Conservation (phyloP, 768 basidiomycete genomes). For the Boletellus ananiceps region DNA sequence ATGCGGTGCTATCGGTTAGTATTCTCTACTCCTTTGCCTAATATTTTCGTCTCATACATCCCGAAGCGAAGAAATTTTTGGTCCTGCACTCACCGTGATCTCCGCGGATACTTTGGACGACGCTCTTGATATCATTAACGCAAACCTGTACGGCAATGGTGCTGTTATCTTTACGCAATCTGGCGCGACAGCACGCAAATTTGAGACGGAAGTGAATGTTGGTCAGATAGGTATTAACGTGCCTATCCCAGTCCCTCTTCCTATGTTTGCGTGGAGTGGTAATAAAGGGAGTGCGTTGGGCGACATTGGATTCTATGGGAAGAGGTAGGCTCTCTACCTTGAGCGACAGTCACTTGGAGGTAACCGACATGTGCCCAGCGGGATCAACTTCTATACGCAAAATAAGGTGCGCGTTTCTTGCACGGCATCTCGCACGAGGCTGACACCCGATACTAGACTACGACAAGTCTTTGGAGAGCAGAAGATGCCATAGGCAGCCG, state of each 20-base stretch:
- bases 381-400: conserved; percentile 94
- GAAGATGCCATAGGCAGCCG: conserved; percentile 77
- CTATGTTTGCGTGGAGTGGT: conserved; percentile 96
- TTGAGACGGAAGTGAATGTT: conserved; percentile 82
- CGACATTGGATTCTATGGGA: conserved; percentile 89
- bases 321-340: conserved; percentile 44
- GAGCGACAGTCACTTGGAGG: neutral
- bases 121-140: conserved; percentile 84
- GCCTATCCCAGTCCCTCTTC: conserved; percentile 86
- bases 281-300: conserved; percentile 87
- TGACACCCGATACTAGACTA: conserved; percentile 54
- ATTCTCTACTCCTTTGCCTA: conserved; percentile 19
- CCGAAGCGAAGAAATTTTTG: conserved; percentile 88
- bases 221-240: conserved; percentile 94
- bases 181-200: conserved; percentile 91
- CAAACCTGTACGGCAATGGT: conserved; percentile 90
- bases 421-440: neutral
- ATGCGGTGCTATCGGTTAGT: conserved; percentile 85
- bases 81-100: conserved; percentile 79
- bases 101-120: conserved; percentile 83
- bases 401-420: conserved; percentile 59
- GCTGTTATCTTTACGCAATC: conserved; percentile 95
- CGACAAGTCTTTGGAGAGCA: conserved; percentile 87
- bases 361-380: conserved; percentile 39
- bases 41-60: conserved; percentile 1